Percentiles rank a stretch among this genome's conserved stretches.
phyloP scores from a whole-genome alignment of 441 rosid genomes.

The Codiaeum variegatum region DNA sequence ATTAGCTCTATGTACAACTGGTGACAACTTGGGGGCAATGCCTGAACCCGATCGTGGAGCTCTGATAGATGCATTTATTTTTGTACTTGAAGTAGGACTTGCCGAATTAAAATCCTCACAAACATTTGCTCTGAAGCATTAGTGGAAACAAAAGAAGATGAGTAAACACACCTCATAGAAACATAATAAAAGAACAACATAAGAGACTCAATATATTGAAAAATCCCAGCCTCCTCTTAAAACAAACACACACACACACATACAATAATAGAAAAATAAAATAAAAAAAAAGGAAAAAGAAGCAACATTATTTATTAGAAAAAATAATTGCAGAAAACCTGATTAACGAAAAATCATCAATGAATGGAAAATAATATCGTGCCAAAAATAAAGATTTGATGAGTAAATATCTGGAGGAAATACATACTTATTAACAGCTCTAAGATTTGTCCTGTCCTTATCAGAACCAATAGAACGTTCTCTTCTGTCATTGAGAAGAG shows the following conservation, averaged over 20 bases:
- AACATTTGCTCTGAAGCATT: conserved; percentile 54
- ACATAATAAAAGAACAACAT: conserved; percentile 4
- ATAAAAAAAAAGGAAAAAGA: not conserved
- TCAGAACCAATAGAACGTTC: conserved; percentile 73
- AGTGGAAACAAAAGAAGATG: conserved; percentile 18
- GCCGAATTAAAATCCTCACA: conserved; percentile 79
- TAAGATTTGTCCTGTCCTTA: conserved; percentile 74
- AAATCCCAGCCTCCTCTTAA: not conserved
- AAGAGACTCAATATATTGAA: not conserved
- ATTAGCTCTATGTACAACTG: conserved; percentile 64
- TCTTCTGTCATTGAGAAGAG: conserved; percentile 67
- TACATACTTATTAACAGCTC: conserved; percentile 78
- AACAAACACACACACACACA: no score
- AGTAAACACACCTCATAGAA: conserved; percentile 15
- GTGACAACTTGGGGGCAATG: conserved; percentile 64
- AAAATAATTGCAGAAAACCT: not conserved
- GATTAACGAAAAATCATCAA: not conserved
- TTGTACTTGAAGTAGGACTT: conserved; percentile 74
- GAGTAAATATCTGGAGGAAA: conserved; percentile 18
- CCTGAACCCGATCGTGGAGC: conserved; percentile 82
- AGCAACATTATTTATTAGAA: not conserved
- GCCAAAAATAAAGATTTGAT: conserved; percentile 1
- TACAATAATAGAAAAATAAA: no score
- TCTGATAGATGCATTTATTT: conserved; percentile 62
- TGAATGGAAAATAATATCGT: not conserved